phyloP scores from a whole-genome alignment of 2,329 filamentous ascomycete species.

The Akanthomyces uredinophilus region DNA sequence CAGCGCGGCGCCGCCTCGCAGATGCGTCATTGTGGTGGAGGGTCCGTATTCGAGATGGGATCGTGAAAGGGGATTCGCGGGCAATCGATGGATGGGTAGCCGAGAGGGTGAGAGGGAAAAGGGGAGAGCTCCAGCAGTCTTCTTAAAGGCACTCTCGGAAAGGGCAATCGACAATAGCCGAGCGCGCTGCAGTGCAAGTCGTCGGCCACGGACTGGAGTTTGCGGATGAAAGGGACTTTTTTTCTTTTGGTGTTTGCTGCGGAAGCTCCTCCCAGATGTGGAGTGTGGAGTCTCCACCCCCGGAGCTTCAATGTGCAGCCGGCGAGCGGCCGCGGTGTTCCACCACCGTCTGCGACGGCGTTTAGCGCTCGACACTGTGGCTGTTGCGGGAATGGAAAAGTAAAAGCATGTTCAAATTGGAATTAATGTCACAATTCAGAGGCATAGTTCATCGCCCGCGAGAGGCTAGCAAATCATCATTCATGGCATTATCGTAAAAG shows the following conservation, averaged over 20 bases:
- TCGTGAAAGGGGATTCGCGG: background rate
- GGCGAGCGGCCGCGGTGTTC: background rate
- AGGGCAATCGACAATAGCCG: background rate
- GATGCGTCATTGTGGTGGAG: slow-evolving; percentile 26
- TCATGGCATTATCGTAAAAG: background rate
- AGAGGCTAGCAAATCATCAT: background rate
- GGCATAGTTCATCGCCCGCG: too few relatives aligned
- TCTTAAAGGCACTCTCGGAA: background rate
- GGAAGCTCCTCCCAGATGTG: background rate
- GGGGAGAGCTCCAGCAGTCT: background rate
- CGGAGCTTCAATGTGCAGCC: background rate
- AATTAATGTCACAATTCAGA: background rate
- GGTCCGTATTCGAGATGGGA: background rate
- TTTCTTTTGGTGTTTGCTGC: background rate
- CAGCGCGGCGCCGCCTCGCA: slow-evolving; percentile 29
- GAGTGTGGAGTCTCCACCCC: slow-evolving; percentile 7
- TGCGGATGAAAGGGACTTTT: slow-evolving; percentile 9
- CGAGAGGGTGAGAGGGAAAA: background rate
- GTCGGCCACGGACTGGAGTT: background rate
- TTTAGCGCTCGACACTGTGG: background rate
- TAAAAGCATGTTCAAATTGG: background rate
- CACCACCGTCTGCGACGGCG: slow-evolving; percentile 4
- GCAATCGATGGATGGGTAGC: background rate
- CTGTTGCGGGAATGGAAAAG: background rate
- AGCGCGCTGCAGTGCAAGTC: background rate